These are phyloP conservation scores for Xanthoconium separans DNA, from an alignment of 1,284 basidiomycete genomes.

Conservation along the genomic window DNA sequence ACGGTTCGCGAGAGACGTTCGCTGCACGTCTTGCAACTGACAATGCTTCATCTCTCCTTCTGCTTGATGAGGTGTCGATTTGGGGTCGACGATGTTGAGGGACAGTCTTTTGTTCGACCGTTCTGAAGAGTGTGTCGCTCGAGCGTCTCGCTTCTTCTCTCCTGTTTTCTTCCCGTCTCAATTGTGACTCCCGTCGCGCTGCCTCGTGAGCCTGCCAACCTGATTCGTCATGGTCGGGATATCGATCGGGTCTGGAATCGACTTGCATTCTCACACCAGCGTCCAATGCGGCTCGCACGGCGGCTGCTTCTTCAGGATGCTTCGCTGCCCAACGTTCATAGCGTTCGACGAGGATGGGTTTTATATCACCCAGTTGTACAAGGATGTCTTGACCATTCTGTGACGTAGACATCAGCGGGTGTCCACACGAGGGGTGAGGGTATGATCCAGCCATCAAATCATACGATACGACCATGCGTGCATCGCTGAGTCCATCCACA, in stretches of 20 bases:
- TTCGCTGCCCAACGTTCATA: constrained; percentile 47
- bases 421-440: constrained; percentile 1
- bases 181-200: constrained; percentile 34
- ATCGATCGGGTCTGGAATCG: constrained; percentile 27
- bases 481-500: background rate
- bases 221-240: constrained; percentile 37
- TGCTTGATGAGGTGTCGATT: constrained; percentile 26
- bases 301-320: constrained; percentile 34
- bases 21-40: constrained; percentile 27
- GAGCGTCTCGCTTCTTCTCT: constrained; percentile 20
- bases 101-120: constrained; percentile 22
- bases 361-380: constrained; percentile 48
- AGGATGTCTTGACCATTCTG: constrained; percentile 74
- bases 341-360: constrained; percentile 50
- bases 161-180: constrained; percentile 27
- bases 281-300: constrained; percentile 20
- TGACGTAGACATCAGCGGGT: constrained; percentile 23
- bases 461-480: background rate
- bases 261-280: constrained; percentile 20
- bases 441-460: background rate
- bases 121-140: constrained; percentile 22
- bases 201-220: constrained; percentile 41
- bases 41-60: constrained; percentile 28
- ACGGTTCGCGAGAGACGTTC: constrained; percentile 23
- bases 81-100: constrained; percentile 22